Conservation (phyloP, 2,329 filamentous ascomycete species). For the Huntiella abstrusa region DNA sequence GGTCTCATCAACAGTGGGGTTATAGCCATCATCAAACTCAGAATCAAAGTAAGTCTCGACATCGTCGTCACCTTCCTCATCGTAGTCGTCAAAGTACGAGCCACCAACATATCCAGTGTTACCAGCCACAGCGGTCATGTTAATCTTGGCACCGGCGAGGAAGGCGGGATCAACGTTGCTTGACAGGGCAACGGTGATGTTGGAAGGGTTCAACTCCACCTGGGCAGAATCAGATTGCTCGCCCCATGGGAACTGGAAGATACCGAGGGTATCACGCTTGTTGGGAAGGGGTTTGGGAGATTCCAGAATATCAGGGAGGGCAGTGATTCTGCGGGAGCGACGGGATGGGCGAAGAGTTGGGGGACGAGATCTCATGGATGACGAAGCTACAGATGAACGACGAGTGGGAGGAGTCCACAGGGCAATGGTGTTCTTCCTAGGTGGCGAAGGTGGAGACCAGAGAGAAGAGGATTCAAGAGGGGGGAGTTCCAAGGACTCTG, state of each 20-base stretch:
- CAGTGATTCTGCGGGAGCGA: conserved; percentile 35
- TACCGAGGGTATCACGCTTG: conserved; percentile 39
- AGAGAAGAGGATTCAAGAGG: conserved; percentile 21
- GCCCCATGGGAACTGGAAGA: conserved; percentile 49
- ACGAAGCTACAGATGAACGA: neutral
- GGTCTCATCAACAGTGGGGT: conserved; percentile 18
- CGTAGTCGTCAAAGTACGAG: conserved; percentile 43
- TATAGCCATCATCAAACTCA: conserved; percentile 19
- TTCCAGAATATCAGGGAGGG: conserved; percentile 44
- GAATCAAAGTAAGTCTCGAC: conserved; percentile 20
- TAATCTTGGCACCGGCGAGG: conserved; percentile 16
- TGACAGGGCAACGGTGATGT: conserved; percentile 28
- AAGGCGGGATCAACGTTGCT: conserved; percentile 29
- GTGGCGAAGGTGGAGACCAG: conserved; percentile 18
- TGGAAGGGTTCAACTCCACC: conserved; percentile 19
- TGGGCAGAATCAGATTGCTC: conserved; percentile 39
- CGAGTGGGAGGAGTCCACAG: conserved; percentile 16
- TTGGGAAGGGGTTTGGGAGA: conserved; percentile 39
- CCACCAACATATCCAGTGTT: conserved; percentile 20
- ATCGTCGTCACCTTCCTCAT: conserved; percentile 28
- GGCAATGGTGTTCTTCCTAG: conserved; percentile 12
- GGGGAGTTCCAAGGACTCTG: conserved; percentile 16
- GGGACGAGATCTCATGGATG: conserved; percentile 19
- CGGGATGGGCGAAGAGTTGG: conserved; percentile 34
- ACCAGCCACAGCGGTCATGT: conserved; percentile 19